Base-by-base conservation (phyloP, 1,284 basidiomycete genomes). In the Paramarasmius palmivorus region DNA sequence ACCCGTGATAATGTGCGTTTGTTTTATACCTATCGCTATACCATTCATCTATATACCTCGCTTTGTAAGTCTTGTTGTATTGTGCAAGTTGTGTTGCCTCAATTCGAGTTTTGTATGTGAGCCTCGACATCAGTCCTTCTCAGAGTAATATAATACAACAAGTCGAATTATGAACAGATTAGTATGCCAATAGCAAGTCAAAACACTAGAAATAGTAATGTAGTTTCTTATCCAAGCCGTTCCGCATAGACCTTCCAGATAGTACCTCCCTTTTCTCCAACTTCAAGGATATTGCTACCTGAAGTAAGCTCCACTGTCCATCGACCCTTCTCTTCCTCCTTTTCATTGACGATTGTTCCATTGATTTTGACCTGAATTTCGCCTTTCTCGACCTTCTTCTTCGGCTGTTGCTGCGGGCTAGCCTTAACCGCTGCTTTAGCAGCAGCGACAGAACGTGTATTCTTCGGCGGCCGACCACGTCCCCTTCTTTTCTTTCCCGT, bases 191-290 rank as follows among this genome's bases (percentile, higher is more conserved):
- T 40, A 40, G 17, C 3, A 3, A 19, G 22, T 4, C 9, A 17
- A 40, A 40, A 9, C 9, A 5, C 39, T 12, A 17, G 4, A 37
- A 17, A 5, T 5, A 17, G 39, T 19, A 40, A 22, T 17, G 22
- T 19, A 22, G 17, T 17, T 10, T 40, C 39, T 32, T 38, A 56
- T 4, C 37, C 50, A 50, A 71, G 50, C 40, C 81, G 71, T 57
- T 88, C 82, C 48, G 82, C 68, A 67, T 85, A 85, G 36, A 86
- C 73, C 65, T 82, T 87, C 88, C 85, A 89, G 48, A 78, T 67
- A 61, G 80, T 65, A 19, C 83, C 84, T 32, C 78, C 82, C 61
- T 78, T 79, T 71, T 88, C 86, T 17, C 87, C 86, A n/a, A 90
- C 68, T 65, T 90, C 87, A 36, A 90, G 62, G 14, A 80, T 67